Conservation (phyloP, 2,329 filamentous ascomycete genomes). For the Colletotrichum falcatum region DNA sequence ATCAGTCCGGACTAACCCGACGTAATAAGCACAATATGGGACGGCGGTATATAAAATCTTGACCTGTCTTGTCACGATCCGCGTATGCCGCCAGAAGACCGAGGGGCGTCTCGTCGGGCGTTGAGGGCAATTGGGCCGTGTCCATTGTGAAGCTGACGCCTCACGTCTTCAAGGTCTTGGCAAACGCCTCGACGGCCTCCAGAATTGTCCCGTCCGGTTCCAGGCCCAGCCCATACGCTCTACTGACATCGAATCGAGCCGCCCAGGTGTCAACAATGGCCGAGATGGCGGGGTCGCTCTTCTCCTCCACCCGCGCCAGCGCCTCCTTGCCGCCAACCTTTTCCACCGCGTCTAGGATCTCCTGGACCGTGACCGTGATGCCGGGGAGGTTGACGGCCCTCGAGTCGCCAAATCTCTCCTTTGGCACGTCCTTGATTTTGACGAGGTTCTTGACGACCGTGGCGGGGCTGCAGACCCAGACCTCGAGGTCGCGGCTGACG, state of each 20-base stretch:
- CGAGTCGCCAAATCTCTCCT: constrained; percentile 53
- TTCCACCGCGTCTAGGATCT: constrained; percentile 64
- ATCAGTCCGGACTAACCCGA: constrained; percentile 54
- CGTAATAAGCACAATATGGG: constrained; percentile 58
- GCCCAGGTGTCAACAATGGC: constrained; percentile 67
- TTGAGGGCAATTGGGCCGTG: too few species aligned
- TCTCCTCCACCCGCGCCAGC: constrained; percentile 59
- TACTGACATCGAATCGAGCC: constrained; percentile 60
- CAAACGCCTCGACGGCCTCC: constrained; percentile 30
- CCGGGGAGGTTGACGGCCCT: constrained; percentile 66
- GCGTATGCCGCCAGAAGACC: too few species aligned
- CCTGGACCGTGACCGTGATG: constrained; percentile 63
- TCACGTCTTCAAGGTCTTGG: constrained; percentile 27
- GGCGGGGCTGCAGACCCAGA: constrained; percentile 62
- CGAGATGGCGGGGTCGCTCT: constrained; percentile 58
- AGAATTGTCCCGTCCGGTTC: constrained; percentile 52
- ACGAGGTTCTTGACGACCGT: constrained; percentile 60
- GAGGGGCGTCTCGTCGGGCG: not conserved
- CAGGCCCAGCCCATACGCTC: constrained; percentile 66
- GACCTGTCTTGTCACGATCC: too few species aligned
- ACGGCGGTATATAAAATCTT: too few species aligned
- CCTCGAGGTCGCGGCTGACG: constrained; percentile 56
- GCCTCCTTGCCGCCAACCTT: constrained; percentile 61
- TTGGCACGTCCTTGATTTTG: constrained; percentile 55
- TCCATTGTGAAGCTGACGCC: not conserved